phyloP scores from a whole-genome alignment of 2,329 filamentous ascomycete species.

The Clonostachys solani region DNA sequence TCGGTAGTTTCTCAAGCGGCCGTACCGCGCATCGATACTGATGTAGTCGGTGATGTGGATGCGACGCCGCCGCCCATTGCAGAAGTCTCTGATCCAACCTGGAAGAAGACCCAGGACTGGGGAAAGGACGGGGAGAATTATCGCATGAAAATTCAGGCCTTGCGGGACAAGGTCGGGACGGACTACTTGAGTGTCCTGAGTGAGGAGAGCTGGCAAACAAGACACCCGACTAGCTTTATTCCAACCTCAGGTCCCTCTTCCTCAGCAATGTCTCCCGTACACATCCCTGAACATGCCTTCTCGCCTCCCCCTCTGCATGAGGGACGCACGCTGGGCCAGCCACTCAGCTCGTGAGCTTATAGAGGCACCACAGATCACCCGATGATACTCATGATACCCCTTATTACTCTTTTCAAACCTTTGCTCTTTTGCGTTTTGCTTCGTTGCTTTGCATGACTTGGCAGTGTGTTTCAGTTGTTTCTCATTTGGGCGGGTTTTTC shows the following conservation, averaged over 20 bases:
- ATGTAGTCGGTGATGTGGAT: constrained; percentile 3
- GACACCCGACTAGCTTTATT: constrained; percentile 10
- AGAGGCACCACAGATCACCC: background rate
- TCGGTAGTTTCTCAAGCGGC: background rate
- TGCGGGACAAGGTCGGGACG: constrained; percentile 81
- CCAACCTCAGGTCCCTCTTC: constrained; percentile 10
- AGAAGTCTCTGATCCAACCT: constrained; percentile 13
- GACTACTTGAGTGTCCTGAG: constrained; percentile 84
- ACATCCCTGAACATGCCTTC: constrained; percentile 20
- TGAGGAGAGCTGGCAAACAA: constrained; percentile 64
- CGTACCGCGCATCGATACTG: constrained; percentile 2
- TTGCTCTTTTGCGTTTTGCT: constrained; percentile 1
- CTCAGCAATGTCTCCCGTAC: constrained; percentile 16
- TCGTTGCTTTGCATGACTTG: no score
- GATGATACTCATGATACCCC: constrained; percentile 15
- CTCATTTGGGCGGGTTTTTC: no score
- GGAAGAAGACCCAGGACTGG: constrained; percentile 51
- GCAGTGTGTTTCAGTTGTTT: no score
- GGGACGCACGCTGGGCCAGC: constrained; percentile 44
- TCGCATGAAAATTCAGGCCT: constrained; percentile 79
- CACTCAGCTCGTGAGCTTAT: background rate
- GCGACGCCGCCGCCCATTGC: background rate
- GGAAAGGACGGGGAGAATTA: constrained; percentile 73
- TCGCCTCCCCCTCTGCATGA: constrained; percentile 46
- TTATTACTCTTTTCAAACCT: background rate